Evolutionary conservation across 148 eudicot species (phyloP), one percentile per base, ranked within the genome.

Genomic region (Rhododendron henanense): DNA sequence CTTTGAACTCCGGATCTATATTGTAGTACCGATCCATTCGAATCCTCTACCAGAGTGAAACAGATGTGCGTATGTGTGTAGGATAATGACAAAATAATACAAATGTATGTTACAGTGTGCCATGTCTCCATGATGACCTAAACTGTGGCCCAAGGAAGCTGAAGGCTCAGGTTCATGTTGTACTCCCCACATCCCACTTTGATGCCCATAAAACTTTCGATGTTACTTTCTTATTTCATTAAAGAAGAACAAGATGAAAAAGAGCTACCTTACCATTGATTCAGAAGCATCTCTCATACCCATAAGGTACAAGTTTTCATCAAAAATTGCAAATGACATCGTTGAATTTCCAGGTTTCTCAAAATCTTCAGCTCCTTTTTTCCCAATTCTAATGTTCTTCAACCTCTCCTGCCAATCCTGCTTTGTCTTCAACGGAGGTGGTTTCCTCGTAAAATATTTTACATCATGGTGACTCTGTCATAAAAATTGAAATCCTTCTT

Each of bases 331-430:
- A 86, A 92, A 91, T 11, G 98, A 84, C 98, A 93, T 96, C 79
- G 90, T 86, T 65, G 92, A 84, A 89, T 88, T 90, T 84, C 92
- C 96, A 84, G 90, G 87, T 87, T 90, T 92, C 90, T 91, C 95
- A 28, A 63, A 85, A 79, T 93, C 96, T 83, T 95, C 95, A 41
- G 82, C 87, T 87, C 91, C 92, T 86, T 89, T 95, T 83, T 90
- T 92, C 65, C 94, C 92, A 83, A 89, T 90, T 87, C 94, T 91
- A 73, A 93, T 86, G 87, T 90, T 93, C 88, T 90, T 94, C 59
- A 96, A 84, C 87, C 95, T 95, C 85, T 92, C 97, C 33, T 96
- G 96, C 96, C 97, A 94, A 74, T 92, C 97, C 67, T 88, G 94
- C 90, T 94, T 96, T 81, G 94, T 93, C 85, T 93, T 92, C 76